phyloP scores from a whole-genome alignment of 805 yeast genomes.

The Lipomyces anomalus region DNA sequence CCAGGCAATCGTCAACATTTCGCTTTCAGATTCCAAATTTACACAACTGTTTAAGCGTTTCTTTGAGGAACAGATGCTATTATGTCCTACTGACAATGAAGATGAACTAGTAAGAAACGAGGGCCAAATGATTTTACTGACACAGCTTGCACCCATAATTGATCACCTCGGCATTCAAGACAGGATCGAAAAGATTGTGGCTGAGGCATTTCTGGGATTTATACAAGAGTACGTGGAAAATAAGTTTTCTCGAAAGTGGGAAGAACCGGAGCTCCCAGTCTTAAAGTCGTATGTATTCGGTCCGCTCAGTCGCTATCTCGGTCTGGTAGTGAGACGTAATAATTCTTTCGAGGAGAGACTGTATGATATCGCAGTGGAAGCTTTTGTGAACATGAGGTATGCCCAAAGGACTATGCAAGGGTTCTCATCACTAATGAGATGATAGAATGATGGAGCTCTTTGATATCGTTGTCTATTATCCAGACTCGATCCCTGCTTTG shows the following conservation, averaged over 20 bases:
- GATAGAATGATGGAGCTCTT: slow-evolving; percentile 53
- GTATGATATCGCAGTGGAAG: slow-evolving; percentile 12
- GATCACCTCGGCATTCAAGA: slow-evolving; percentile 7
- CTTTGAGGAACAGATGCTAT: slow-evolving; percentile 9
- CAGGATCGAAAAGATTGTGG: slow-evolving; percentile 9
- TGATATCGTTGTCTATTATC: slow-evolving; percentile 51
- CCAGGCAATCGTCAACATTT: slow-evolving; percentile 15
- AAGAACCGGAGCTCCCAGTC: slow-evolving; percentile 6
- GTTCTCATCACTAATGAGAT: no score
- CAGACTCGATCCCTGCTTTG: slow-evolving; percentile 48
- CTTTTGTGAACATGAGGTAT: slow-evolving; percentile 5
- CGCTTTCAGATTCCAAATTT: slow-evolving; percentile 14
- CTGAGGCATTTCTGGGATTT: slow-evolving; percentile 11
- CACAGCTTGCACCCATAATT: not conserved
- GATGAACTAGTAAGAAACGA: not conserved
- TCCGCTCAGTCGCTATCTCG: slow-evolving; percentile 4
- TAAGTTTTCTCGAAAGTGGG: slow-evolving; percentile 8
- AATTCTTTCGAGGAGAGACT: slow-evolving; percentile 5
- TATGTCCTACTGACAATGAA: slow-evolving; percentile 5
- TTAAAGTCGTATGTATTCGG: slow-evolving; percentile 6
- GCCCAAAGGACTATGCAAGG: not conserved
- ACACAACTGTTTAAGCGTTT: slow-evolving; percentile 7
- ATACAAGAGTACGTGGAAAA: slow-evolving; percentile 10
- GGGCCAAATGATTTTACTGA: slow-evolving; percentile 1
- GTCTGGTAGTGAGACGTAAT: slow-evolving; percentile 4